A percentile compares a stretch with the other conserved stretches of the same genome.
Evolutionary conservation across 2,329 filamentous ascomycete species (phyloP).

Genomic region (Alternaria arbusti): DNA sequence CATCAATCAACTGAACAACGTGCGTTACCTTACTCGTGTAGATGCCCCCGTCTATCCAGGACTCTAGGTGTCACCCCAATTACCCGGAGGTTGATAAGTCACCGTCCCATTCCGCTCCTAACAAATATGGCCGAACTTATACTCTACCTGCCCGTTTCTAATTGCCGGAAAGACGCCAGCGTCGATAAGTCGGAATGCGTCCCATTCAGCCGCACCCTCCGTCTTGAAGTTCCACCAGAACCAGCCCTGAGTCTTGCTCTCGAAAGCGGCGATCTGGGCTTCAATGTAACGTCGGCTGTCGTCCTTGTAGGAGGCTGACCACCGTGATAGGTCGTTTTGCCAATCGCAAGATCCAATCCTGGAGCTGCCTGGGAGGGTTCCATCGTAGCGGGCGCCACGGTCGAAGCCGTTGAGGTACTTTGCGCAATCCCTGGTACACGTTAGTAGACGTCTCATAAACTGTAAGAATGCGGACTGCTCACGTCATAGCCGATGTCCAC

Average conservation of each 20-base stretch:
- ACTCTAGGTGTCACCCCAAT: not conserved
- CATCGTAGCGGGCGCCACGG: slow-evolving; percentile 66
- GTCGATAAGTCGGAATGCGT: slow-evolving; percentile 57
- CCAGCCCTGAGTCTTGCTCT: slow-evolving; percentile 60
- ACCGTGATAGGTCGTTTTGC: slow-evolving; percentile 58
- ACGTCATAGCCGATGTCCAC: slow-evolving; percentile 71
- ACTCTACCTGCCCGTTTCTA: slow-evolving; percentile 24
- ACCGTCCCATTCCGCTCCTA: slow-evolving; percentile 13
- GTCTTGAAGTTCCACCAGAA: slow-evolving; percentile 68
- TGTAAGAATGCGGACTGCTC: not conserved
- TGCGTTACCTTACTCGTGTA: not conserved
- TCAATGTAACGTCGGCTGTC: slow-evolving; percentile 61
- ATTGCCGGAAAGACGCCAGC: slow-evolving; percentile 58
- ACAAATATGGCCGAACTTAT: slow-evolving; percentile 28
- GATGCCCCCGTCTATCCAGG: not conserved
- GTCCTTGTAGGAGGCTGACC: slow-evolving; percentile 53
- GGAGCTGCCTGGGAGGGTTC: slow-evolving; percentile 56
- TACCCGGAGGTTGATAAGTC: not conserved
- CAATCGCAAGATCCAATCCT: slow-evolving; percentile 62
- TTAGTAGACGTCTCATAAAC: not conserved
- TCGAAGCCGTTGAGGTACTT: slow-evolving; percentile 61
- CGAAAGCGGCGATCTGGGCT: slow-evolving; percentile 61
- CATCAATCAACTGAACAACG: not conserved
- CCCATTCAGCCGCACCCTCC: slow-evolving; percentile 60
- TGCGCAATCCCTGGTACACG: slow-evolving; percentile 54